These are phyloP conservation scores for Myotisia sp. DNA, from an alignment of 2,329 filamentous ascomycete species.

Conservation along the genomic window DNA sequence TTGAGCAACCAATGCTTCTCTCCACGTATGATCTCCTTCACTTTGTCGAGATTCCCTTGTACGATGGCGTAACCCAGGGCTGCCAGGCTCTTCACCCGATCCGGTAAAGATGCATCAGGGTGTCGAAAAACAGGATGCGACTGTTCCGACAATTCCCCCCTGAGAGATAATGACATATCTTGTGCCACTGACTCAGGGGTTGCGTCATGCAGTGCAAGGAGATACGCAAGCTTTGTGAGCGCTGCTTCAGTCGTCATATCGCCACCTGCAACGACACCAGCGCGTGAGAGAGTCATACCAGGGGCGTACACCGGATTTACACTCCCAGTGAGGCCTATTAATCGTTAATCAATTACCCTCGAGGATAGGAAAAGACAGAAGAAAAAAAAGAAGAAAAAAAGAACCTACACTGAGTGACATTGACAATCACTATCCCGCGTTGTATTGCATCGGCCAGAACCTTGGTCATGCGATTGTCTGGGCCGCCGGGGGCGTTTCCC, in stretches of 20 bases:
- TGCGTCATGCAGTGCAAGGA: conserved; percentile 56
- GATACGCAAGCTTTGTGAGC: conserved; percentile 77
- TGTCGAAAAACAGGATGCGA: conserved; percentile 61
- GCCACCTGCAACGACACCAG: conserved; percentile 77
- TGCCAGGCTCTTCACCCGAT: conserved; percentile 52
- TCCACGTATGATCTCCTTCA: conserved; percentile 52
- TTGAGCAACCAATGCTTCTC: conserved; percentile 57
- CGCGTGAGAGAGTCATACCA: conserved; percentile 61
- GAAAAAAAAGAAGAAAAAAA: conserved; percentile 19
- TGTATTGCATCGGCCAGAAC: conserved; percentile 64
- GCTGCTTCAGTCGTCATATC: conserved; percentile 85
- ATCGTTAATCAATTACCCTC: not conserved
- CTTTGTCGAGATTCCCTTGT: conserved; percentile 51
- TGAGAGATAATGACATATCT: conserved; percentile 59
- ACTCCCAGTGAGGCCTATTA: conserved; percentile 45
- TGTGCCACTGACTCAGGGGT: conserved; percentile 50
- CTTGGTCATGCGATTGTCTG: conserved; percentile 62
- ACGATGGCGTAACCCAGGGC: conserved; percentile 68
- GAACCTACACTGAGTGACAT: conserved; percentile 74
- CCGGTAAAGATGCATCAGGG: conserved; percentile 45
- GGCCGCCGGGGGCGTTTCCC: conserved; percentile 74
- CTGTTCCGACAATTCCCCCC: conserved; percentile 74
- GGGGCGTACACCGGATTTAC: conserved; percentile 67
- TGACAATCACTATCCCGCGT: conserved; percentile 73
- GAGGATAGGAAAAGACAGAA: not conserved